Base-by-base conservation (phyloP, 2,329 filamentous ascomycete species). In the Aciculosporium take region DNA sequence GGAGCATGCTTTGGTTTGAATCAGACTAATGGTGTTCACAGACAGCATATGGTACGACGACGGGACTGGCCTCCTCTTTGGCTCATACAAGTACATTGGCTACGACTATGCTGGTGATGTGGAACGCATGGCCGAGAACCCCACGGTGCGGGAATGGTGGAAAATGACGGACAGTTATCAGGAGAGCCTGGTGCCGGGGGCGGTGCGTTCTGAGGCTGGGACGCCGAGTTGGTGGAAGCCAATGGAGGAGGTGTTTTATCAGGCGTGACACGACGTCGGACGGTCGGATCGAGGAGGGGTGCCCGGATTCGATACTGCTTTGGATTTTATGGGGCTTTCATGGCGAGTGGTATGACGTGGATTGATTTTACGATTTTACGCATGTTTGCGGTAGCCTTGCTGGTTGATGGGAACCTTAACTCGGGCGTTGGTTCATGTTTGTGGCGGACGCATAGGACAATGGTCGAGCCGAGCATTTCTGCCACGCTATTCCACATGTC, bases 111-210 rank as follows among this genome's bases (percentile, higher is more conserved):
- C 73, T 2, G 78, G 68, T 8, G 84, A 89, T 54, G 88, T 89
- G 84, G 71, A 74, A 58, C 69, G 67, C 46, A 87, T 88, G 82
- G 68, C 71, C 1, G 75, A 74, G 43, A 85, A 87, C 50, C 71
- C 74, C 1, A 79, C 79, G 53, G 80, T 88, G 27, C 71, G 75
- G 42, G 77, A 82, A 57, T 89, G 84, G 84, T 89, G 83, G 83
- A 65, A 65, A 44, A 80, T 88, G 76, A 88, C 84, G 38, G 84
- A 89, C 57, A 66, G 67, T 12, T 84, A 79, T 67, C 84, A 88
- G 62, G 79, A 76, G 58, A 71, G 67, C 34, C 55, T 81, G 24
- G 72, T 80, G 2, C 66, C 70, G 0, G 77, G 75, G 0, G 76
- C 75, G 2, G 68, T 64, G 50, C 69, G 67, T 45, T 79, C 74